Evolutionary conservation across 805 yeast genomes (phyloP), one percentile per base, ranked within the genome.

Genomic region (Candida xiaguanensis): DNA sequence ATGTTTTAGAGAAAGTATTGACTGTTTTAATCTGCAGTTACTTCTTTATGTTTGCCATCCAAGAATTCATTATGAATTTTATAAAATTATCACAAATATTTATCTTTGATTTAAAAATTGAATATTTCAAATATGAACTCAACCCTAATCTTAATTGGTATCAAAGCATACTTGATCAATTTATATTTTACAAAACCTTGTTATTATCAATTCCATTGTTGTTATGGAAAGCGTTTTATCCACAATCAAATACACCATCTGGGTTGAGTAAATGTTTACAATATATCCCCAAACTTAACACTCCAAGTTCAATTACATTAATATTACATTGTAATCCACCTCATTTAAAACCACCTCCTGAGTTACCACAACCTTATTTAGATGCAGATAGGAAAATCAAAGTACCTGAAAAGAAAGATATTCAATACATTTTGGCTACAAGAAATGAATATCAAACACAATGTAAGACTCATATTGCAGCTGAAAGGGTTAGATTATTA

Each of bases 281-380:
- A 15, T 37, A 33, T 3, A 30, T 50, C 8, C 53, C 52, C 6
- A 20, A 29, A 9, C 31, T 34, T 8, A 35, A 26, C 5, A 33
- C 59, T 2, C 75, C 76, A 0, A 36, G 41, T 2, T 53, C 63
- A 20, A 38, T 67, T 7, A 52, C 57, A 2, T 50, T 63, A 11
- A 51, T 69, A 4, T 56, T 70, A 28, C 57, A 62, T 33, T 42
- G 59, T 41, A 48, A 43, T 17, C 56, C 58, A 1, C 34, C 53
- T 32, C 51, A 59, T 3, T 48, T 59, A 3, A 54, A 57, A 3
- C 62, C 65, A 15, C 76, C 77, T 16, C 70, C 74, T 1, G 65
- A 59, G 11, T 41, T 69, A 11, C 77, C 77, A 2, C 56, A 55
- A 26, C 75, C 77, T 0, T 71, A 59, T 45, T 46, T 73, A 27